Evolutionary conservation across 129 eudicot species (phyloP), one percentile per base, ranked within the genome.

Genomic region (Chrysanthemum makinoi): DNA sequence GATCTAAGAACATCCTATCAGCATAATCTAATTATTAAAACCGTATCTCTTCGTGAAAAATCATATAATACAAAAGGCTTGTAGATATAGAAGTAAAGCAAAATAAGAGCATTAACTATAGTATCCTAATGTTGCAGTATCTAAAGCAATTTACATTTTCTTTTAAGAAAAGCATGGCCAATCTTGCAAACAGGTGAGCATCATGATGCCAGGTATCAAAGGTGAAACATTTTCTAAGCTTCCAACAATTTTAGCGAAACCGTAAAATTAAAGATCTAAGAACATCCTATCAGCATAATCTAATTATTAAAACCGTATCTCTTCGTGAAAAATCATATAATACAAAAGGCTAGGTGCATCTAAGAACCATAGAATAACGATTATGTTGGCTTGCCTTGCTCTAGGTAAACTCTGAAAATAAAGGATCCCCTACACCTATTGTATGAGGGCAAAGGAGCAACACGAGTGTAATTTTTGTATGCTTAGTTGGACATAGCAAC

Each of bases 151-250:
- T 47, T 10, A 46, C 10, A 4, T 14, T 26, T 60, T 59, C 12
- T 47, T 13, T 28, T 33, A 0, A 33, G 7, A 30, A 10, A 61
- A 35, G 61, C 44, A 59, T 2, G 5, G 26, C 49, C 59, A 17
- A 48, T 59, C 39, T 26, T 30, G 15, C 28, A 58, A 62, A 77
- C 64, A 50, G 51, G 14, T 14, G 35, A 68, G 61, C 20, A 54
- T 53, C 15, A 35, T 69, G 69, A 76, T 69, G 69, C 15, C 65
- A 77, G 39, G 70, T 39, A 15, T 50, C 19, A 70, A 51, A 20
- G 26, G 6, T 43, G 65, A 44, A 39, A 17, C 33, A 62, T 4
- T 30, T 22, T 77, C 30, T 1, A 65, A 39, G 75, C 16, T 77
- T 35, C 70, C 62, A 52, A 39, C 71, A 61, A 19, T 58, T 52